Conservation (phyloP, 73 alveolate species). For the Symbiodinium pilosum region DNA sequence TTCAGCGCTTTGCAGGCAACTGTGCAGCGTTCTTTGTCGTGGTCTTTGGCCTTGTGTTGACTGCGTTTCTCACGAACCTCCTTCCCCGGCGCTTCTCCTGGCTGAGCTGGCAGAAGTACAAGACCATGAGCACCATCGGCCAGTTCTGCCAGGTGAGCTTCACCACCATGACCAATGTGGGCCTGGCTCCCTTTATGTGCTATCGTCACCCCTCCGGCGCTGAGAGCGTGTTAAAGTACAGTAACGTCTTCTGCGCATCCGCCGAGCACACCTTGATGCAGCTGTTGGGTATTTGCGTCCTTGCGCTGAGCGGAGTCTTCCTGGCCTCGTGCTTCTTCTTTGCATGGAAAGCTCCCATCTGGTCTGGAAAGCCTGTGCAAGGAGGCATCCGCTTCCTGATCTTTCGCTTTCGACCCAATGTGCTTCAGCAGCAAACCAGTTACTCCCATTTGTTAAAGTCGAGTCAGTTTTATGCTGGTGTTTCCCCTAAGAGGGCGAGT, state of each 20-base stretch:
- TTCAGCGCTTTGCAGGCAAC: neutral
- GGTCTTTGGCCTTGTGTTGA: neutral
- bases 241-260: neutral
- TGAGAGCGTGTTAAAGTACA: neutral
- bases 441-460: no score
- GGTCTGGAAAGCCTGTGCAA: neutral
- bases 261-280: constrained; percentile 16
- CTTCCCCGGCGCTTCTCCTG: neutral
- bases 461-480: no score
- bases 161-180: constrained; percentile 23
- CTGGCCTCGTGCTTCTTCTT: neutral
- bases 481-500: no score
- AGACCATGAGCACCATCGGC: constrained; percentile 13
- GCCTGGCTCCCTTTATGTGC: constrained; percentile 34
- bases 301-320: neutral
- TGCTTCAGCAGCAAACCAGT: no score
- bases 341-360: neutral
- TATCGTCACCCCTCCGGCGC: neutral
- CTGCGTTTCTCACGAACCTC: neutral
- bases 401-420: constrained; percentile 13
- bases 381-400: constrained; percentile 2
- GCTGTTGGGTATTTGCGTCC: neutral
- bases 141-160: constrained; percentile 9
- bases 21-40: neutral
- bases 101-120: neutral